Evolutionary conservation across 2,329 filamentous ascomycete species (phyloP), one percentile per base, ranked within the genome.

Genomic region (Fusarium sp.): DNA sequence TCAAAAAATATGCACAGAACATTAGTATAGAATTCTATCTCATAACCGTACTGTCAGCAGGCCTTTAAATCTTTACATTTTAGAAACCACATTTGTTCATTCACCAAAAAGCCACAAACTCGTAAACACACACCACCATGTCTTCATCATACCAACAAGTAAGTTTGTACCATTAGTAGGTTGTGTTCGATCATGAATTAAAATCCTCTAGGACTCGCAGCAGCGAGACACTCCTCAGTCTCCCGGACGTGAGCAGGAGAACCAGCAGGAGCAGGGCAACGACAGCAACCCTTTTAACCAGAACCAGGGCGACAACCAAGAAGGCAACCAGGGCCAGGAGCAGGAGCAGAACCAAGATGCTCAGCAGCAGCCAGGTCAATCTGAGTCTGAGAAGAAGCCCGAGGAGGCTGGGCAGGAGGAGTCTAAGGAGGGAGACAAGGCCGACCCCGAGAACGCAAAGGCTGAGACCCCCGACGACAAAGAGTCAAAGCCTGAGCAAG

Each of bases 121-220:
- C 33, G 47, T 45, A 41, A 51, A 33, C 55, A 59, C 35, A 40
- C 30, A 33, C 48, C 58, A 56, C 9, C 47, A 73, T 73, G 71
- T 59, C 71, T 46, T 61, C 68, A 50, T 62, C 63, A 62, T 57
- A 55, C 47, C 65, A 65, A 11, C 57, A 71, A 49, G 71, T 74
- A 71, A 58, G 70, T 47, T 19, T 26, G 2, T 17, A 32, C 15
- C 39, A 6, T n/a, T 11, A 19, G 5, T 32, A 24, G 40, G 11
- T 24, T 14, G 43, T 6, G 0, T 19, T 14, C 19, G 49, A 47
- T 30, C 22, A 6, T 40, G 28, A 32, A 40, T 56, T 70, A 32
- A 70, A 41, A 39, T 17, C 14, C 20, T 37, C n/a, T 70, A 67
- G 68, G 56, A 61, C 28, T 47, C 39, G n/a, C 41, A 74, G 62